Evolutionary conservation across 495 filamentous ascomycete species (phyloP).

Genomic region (Xylaria palmicola): DNA sequence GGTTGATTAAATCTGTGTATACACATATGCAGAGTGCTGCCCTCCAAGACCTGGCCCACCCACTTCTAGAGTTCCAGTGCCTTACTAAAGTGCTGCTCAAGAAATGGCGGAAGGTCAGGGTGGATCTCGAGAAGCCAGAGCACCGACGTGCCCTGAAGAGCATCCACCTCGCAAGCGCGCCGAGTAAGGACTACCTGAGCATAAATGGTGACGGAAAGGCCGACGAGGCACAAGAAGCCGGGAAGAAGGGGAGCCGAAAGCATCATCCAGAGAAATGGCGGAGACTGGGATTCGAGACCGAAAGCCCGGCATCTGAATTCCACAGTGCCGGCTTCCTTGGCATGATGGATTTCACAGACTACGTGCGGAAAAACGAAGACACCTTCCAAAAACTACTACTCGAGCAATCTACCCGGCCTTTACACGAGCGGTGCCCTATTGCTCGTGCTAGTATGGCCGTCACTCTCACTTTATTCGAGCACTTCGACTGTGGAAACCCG

Average conservation of each 20-base stretch:
- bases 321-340: constrained; percentile 83
- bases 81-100: constrained; percentile 85
- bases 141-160: constrained; percentile 85
- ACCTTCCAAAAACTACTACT: constrained; percentile 86
- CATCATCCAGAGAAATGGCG: constrained; percentile 95
- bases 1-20: constrained; percentile 88
- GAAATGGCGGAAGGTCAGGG: constrained; percentile 84
- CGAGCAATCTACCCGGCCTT: constrained; percentile 77
- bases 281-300: constrained; percentile 86
- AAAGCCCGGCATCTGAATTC: constrained; percentile 83
- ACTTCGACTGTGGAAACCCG: constrained; percentile 90
- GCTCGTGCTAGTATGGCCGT: constrained; percentile 84
- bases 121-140: constrained; percentile 84
- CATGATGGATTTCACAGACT: constrained; percentile 97
- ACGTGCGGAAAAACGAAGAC: constrained; percentile 85
- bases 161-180: constrained; percentile 78
- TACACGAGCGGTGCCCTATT: constrained; percentile 78
- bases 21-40: constrained; percentile 89
- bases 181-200: constrained; percentile 50
- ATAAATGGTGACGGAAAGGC: constrained; percentile 25
- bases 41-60: constrained; percentile 90
- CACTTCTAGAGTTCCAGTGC: constrained; percentile 90
- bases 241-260: constrained; percentile 56
- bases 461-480: constrained; percentile 85
- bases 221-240: constrained; percentile 34